Evolutionary conservation across 2,329 filamentous ascomycete genomes (phyloP).

Genomic region (Zasmidium angulare): DNA sequence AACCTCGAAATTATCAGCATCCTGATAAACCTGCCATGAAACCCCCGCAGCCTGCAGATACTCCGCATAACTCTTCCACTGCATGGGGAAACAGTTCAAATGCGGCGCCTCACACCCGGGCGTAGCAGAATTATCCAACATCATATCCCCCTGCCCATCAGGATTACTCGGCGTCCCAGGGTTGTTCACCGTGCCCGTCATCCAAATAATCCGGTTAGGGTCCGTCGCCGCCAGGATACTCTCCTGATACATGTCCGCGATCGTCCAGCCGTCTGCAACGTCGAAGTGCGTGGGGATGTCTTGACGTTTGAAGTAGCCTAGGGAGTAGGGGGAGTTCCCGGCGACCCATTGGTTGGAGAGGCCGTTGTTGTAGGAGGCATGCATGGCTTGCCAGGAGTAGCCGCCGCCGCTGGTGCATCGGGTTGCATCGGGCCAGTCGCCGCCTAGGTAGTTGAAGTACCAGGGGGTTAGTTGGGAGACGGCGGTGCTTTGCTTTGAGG

Average conservation of each 20-base stretch:
- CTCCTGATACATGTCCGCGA: constrained; percentile 60
- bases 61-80: not conserved
- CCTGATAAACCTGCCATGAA: constrained; percentile 39
- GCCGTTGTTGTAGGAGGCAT: constrained; percentile 52
- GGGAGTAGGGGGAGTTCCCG: constrained; percentile 55
- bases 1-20: constrained; percentile 49
- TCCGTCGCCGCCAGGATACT: constrained; percentile 53
- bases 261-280: constrained; percentile 55
- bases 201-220: constrained; percentile 54
- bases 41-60: not conserved
- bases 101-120: constrained; percentile 1
- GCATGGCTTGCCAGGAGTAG: constrained; percentile 55
- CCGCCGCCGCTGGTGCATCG: constrained; percentile 55
- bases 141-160: constrained; percentile 28
- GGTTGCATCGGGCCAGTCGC: constrained; percentile 50
- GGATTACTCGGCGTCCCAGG: constrained; percentile 47
- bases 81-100: not conserved
- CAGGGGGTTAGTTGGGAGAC: constrained; percentile 48
- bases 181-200: constrained; percentile 53
- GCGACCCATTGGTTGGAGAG: constrained; percentile 55
- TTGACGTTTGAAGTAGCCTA: constrained; percentile 50
- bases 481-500: constrained; percentile 21
- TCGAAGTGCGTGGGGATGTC: constrained; percentile 58
- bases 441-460: constrained; percentile 55
- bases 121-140: constrained; percentile 24